Base-by-base conservation (phyloP, 2,329 filamentous ascomycete genomes). In the Pestalotiopsis sp. region DNA sequence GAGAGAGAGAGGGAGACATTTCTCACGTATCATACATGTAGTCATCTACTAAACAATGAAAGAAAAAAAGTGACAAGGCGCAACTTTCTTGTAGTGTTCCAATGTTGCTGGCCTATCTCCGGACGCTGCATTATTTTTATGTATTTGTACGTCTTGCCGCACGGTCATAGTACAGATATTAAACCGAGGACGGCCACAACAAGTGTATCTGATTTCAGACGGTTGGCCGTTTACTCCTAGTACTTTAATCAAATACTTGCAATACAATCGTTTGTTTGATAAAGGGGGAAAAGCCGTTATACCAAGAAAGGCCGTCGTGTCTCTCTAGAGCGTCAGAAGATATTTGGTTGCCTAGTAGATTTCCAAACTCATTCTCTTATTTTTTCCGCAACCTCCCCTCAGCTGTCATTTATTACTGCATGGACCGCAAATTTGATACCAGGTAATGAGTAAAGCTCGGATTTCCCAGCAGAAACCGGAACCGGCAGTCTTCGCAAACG, bases 41-140 rank as follows among this genome's bases (percentile, higher is more conserved):
- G 31, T 36, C 7, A 9, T 64, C 65, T 55, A 25, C 41, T 14
- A 45, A 59, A 72, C 68, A 72, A 72, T 71, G 69, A 68, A 25
- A 60, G 68, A 68, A 25, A 57, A 57, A 62, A 52, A 52, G 68
- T 62, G 55, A 69, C n/a, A 4, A 69, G 69, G 71, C 69, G 70
- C 72, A 68, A 73, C 58, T 39, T 27, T n/a, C 20, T 13, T 7
- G 20, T 52, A 14, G 14, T 36, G 23, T 27, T 23, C 25, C 23
- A 59, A 25, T 17, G 41, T 70, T 66, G 31, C 70, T 75, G 71
- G 69, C 61, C 74, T 74, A 71, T 71, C 74, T 79, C 78, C 75
- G 75, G 78, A 72, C 73, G 76, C 79, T 77, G 57, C 23, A 80
- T 79, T 76, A 76, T 77, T 77, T 80, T 80, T 74, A 65, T 70